Evolutionary conservation across 352 stramenopile species (phyloP), one percentile per base, ranked within the genome.

Genomic region (Saprolegnia parasitica): DNA sequence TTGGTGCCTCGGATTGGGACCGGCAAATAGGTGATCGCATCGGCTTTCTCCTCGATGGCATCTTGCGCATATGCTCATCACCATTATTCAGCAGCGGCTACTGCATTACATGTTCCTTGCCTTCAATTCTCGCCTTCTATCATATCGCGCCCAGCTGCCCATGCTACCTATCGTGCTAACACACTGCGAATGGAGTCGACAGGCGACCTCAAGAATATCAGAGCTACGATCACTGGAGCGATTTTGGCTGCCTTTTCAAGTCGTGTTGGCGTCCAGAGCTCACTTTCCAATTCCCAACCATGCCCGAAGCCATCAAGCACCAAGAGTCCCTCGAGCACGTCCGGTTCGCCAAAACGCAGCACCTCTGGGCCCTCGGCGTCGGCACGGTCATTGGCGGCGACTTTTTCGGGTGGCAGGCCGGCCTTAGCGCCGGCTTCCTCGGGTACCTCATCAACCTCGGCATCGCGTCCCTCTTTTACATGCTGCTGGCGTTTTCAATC

Each of bases 401-500:
- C 72, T 88, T 88, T 50, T 88, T 86, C 68, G 80, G 78, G 46
- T 88, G 78, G 78, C 80, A 88, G 54, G 70, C 79, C 15, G 77
- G 74, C 13, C 73, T 86, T 49, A 71, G 83, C 40, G 78, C 80
- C 5, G 78, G 80, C 57, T 84, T 88, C 54, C 70, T 86, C 57
- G 81, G 79, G 0, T 71, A 85, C 15, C 78, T 88, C 56, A 78
- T 88, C 64, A 81, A 83, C 57, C 63, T 88, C 49, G 60, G 77
- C 35, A 47, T 88, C 66, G 78, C 84, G 16, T 83, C 78, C 2
- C 73, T 83, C 57, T 74, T 88, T 24, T 88, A 84, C 71, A 75
- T 87, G 61, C 54, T 88, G 57, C 71, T 88, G 15, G 77, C 75
- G 60, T 88, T 88, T 73, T 88, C 81, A 32, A 88, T 88, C 61